Evolutionary conservation across 1,284 basidiomycete species (phyloP), one percentile per base, ranked within the genome.

Genomic region (Coniophora puteana): DNA sequence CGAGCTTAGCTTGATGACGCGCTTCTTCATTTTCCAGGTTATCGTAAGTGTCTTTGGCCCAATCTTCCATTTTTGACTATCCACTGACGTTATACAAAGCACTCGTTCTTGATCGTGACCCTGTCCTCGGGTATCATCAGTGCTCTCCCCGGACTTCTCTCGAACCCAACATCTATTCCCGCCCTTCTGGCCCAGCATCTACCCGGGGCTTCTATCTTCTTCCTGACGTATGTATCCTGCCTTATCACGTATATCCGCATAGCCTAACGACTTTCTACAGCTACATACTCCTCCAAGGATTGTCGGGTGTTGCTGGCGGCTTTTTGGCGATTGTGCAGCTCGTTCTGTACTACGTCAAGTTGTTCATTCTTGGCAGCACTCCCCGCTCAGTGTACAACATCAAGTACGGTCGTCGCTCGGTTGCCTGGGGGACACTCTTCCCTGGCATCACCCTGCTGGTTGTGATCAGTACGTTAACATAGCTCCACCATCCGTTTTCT

Each of bases 1-100:
- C 43, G 95, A 98, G 57, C 74, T 96, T 17, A 89, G 87, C 44
- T 68, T 97, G 49, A 96, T 97, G 89, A 81, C 80, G 4, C 78
- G 95, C 28, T 97, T 79, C 69, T 97, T 94, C 70, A 68, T 89
- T 43, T 98, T 98, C 78, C 85, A 88, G 67, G 86, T 95, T 46
- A 74, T 95, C 38, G 84, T 88, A 62, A 51, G 86, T 78, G 4
- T 28, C 24, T 20, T 42, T 5, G 18, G 14, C 6, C 3, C 40
- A 3, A 8, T 35, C 8, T 5, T 30, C 24, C 5, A 2, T 17
- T 17, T 30, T 7, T 45, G 14, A 12, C 23, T 41, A 34, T n/a
- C 37, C 22, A 34, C 11, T 40, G 3, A 21, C n/a, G 22, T 33
- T 38, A 10, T 14, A 22, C 5, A 59, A n/a, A 87, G 80, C 87